Conservation (phyloP, 805 yeast species). For the Nakazawaea wyomingensis region DNA sequence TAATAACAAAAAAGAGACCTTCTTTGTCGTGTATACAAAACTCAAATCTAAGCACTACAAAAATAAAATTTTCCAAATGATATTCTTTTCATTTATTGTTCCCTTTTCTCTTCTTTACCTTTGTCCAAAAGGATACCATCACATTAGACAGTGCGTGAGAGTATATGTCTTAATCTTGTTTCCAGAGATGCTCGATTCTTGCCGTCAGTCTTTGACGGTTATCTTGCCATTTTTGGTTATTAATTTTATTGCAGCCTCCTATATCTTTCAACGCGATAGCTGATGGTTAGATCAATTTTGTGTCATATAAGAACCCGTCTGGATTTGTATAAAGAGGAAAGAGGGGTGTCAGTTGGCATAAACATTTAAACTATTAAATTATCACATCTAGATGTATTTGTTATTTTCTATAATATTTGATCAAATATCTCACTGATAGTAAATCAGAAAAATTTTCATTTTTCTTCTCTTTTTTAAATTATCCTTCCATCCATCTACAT, state of each 20-base stretch:
- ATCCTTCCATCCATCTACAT: too few species aligned
- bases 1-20: too few species aligned
- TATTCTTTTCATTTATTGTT: not conserved
- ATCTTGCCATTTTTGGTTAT: not conserved
- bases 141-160: slow-evolving; percentile 59
- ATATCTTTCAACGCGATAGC: slow-evolving; percentile 33
- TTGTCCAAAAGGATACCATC: slow-evolving; percentile 67
- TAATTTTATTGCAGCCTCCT: not conserved
- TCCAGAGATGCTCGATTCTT: not conserved
- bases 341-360: slow-evolving; percentile 50
- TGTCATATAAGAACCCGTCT: slow-evolving; percentile 45
- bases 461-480: too few species aligned
- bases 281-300: slow-evolving; percentile 38
- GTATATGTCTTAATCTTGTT: not conserved
- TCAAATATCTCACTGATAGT: too few species aligned
- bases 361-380: slow-evolving; percentile 20
- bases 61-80: not conserved
- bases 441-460: too few species aligned
- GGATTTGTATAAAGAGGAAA: slow-evolving; percentile 35
- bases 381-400: too few species aligned
- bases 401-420: too few species aligned
- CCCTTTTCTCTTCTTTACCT: slow-evolving; percentile 29
- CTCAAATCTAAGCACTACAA: not conserved
- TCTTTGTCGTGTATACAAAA: too few species aligned
- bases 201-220: slow-evolving; percentile 4